Evolutionary conservation across 2,329 filamentous ascomycete genomes (phyloP).

Genomic region (Phaeophleospora eucalypticola): DNA sequence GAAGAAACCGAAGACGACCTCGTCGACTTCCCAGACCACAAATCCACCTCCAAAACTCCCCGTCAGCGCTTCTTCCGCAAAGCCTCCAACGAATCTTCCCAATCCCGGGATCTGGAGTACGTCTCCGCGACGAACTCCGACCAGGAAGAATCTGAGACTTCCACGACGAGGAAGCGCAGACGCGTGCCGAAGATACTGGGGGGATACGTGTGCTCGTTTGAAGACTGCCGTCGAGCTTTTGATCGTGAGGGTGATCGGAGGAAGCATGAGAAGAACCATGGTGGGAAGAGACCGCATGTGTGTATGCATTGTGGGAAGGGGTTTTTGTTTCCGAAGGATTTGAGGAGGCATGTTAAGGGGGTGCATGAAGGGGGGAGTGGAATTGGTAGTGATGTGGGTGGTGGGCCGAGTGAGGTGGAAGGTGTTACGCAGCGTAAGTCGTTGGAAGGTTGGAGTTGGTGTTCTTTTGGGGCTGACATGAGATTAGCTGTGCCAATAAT

Average conservation of each 20-base stretch:
- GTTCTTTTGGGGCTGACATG: too few species aligned
- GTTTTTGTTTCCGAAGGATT: conserved; percentile 17
- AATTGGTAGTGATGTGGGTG: neutral
- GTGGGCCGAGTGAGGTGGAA: neutral
- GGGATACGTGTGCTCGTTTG: conserved; percentile 7
- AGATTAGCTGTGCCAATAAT: neutral
- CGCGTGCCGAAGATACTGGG: conserved; percentile 14
- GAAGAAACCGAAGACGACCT: neutral
- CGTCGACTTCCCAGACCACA: neutral
- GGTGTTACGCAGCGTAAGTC: neutral
- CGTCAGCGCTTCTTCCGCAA: neutral
- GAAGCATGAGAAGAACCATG: conserved; percentile 19
- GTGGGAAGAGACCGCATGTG: conserved; percentile 7
- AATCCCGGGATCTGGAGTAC: conserved; percentile 11
- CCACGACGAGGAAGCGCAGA: conserved; percentile 13
- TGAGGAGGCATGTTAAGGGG: conserved; percentile 12
- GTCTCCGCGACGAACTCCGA: conserved; percentile 12
- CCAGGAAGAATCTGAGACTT: conserved; percentile 9
- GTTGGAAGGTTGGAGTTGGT: too few species aligned
- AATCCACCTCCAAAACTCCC: neutral
- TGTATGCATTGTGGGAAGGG: conserved; percentile 10
- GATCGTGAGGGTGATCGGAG: conserved; percentile 16
- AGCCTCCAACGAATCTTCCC: conserved; percentile 8
- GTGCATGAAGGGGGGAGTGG: neutral
- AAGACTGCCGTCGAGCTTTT: conserved; percentile 12